Base-by-base conservation (phyloP, 768 basidiomycete species). In the Russula vinacea region DNA sequence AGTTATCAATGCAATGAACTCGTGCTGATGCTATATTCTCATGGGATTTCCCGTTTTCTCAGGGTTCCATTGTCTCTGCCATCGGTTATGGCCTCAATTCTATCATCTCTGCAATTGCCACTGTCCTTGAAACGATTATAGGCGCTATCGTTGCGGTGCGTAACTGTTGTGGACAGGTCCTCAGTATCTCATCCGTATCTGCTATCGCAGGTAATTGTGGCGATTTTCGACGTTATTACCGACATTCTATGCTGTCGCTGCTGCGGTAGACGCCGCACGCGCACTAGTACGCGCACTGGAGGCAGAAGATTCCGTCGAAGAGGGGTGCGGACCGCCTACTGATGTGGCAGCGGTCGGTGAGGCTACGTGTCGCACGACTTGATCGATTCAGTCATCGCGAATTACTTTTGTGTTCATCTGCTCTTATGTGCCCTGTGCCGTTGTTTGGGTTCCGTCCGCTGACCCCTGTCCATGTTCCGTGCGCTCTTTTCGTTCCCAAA, bases 21-120 rank as follows among this genome's bases (percentile, higher is more conserved):
- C 42, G 16, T 6, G n/a, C n/a, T n/a, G 19, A 14, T 44, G 11
- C 33, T 32, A 4, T 9, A 22, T 29, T 16, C 24, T 39, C 8
- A 44, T 13, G n/a, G n/a, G 0, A 1, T 17, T 17, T 52, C 14
- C 32, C 7, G 6, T 40, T 29, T 10, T 32, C 35, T 26, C n/a
- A 87, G 86, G 86, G 85, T 56, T 79, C 85, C 26, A 77, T 87
- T 57, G 75, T 88, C 72, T 87, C 85, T 71, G 80, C 87, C 29
- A 88, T 89, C 50, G 87, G 84, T 24, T 69, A 73, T 55, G 86
- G 79, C 32, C 82, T 88, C 62, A 82, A 82, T 60, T 76, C 83
- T 56, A 72, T 89, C 64, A 79, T 89, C 68, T 79, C 79, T 60
- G 86, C 84, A 19, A 84, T 88, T 55, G 86, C 85, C 16, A 70